phyloP scores from a whole-genome alignment of 768 basidiomycete species.

The Hericium coralloides region DNA sequence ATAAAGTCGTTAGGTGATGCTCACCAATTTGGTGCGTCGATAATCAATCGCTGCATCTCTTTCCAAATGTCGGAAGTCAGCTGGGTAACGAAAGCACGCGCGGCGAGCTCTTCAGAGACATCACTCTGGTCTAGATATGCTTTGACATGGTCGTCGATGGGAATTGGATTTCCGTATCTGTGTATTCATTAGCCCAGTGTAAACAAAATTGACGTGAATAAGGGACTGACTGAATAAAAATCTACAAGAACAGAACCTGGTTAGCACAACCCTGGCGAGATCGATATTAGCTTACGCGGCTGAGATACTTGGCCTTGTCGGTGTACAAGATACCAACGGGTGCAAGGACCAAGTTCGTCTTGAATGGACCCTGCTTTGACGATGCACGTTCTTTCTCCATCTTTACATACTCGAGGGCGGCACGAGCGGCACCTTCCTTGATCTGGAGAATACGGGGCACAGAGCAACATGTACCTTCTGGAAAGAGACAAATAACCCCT shows the following conservation, averaged over 20 bases:
- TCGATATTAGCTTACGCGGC: constrained; percentile 46
- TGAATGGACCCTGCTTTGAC: too few species aligned
- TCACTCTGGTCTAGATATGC: constrained; percentile 55
- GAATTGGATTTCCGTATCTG: constrained; percentile 74
- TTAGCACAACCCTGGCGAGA: neutral
- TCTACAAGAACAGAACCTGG: neutral
- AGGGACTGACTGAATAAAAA: neutral
- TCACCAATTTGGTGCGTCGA: constrained; percentile 93
- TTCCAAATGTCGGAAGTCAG: constrained; percentile 66
- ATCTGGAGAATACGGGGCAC: constrained; percentile 89
- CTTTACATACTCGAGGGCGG: constrained; percentile 34
- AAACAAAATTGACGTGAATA: neutral
- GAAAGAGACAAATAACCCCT: constrained; percentile 78
- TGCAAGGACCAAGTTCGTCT: constrained; percentile 33
- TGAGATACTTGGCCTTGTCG: constrained; percentile 91
- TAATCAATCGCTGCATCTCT: constrained; percentile 60
- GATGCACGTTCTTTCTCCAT: neutral
- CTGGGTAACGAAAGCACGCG: constrained; percentile 74
- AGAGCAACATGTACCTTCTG: constrained; percentile 90
- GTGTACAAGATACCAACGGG: constrained; percentile 89
- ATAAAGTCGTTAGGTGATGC: constrained; percentile 13
- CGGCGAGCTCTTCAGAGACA: constrained; percentile 41
- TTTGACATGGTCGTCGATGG: constrained; percentile 59
- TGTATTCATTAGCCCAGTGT: constrained; percentile 20
- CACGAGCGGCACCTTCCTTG: constrained; percentile 93